These are phyloP conservation scores for Stellera chamaejasme DNA, from an alignment of 345 rosid genomes.

Conservation along the genomic window DNA sequence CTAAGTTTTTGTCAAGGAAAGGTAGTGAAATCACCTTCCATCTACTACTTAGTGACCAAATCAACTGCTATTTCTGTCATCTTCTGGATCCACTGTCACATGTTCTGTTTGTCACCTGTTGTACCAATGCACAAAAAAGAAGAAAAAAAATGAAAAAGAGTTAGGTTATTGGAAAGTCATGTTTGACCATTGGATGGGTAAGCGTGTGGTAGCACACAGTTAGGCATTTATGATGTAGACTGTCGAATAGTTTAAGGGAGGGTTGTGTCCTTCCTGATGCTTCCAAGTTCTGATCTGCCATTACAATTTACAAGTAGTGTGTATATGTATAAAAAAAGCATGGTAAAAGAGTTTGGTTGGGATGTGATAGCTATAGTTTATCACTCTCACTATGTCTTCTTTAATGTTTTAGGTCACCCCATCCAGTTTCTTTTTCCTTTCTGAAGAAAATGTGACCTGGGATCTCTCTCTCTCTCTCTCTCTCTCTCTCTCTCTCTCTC, in stretches of 20 bases:
- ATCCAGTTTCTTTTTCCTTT: background rate
- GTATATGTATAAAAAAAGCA: conserved; percentile 2
- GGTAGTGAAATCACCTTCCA: conserved; percentile 8
- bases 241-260: background rate
- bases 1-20: background rate
- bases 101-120: background rate
- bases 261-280: background rate
- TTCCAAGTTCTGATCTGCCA: background rate
- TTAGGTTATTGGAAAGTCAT: conserved; percentile 12
- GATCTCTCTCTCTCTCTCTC: no score
- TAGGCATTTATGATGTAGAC: background rate
- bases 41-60: conserved; percentile 14
- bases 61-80: conserved; percentile 14
- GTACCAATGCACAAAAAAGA: background rate
- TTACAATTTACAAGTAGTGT: no score
- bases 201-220: background rate
- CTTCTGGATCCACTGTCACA: background rate
- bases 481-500: no score
- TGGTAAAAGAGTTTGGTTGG: conserved; percentile 7
- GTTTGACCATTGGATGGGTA: conserved; percentile 13
- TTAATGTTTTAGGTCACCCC: conserved; percentile 1
- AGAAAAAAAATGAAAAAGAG: conserved; percentile 1
- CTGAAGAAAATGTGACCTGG: no score
- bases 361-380: conserved; percentile 24
- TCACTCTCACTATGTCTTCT: conserved; percentile 9